Conservation (phyloP, 306 rosid genomes). For the Dalbergia cochinchinensis region DNA sequence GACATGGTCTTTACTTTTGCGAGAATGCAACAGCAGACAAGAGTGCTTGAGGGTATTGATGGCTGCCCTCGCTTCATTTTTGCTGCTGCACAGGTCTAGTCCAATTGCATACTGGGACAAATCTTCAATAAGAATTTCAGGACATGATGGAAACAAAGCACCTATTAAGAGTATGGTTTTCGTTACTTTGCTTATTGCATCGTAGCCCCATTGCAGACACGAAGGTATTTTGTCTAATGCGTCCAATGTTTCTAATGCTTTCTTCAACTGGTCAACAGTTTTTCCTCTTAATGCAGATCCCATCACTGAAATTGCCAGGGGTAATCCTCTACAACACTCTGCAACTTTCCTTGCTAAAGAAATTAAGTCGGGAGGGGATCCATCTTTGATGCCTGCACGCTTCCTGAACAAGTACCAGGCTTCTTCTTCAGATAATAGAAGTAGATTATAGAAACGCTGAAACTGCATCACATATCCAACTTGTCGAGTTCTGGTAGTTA, state of each 20-base stretch:
- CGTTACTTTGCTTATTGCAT: neutral
- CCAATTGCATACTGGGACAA: neutral
- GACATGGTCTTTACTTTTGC: neutral
- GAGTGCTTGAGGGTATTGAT: neutral
- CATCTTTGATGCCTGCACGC: neutral
- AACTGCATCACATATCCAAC: neutral
- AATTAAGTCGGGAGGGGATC: neutral
- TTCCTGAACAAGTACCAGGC: neutral
- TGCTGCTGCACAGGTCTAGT: neutral
- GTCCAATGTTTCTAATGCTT: neutral
- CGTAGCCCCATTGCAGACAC: neutral
- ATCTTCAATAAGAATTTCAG: constrained; percentile 9
- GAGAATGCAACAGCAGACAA: neutral
- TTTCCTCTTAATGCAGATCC: neutral
- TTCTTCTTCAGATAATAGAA: neutral
- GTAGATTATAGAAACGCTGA: neutral
- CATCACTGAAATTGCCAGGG: neutral
- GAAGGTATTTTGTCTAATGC: no score
- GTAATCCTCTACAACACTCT: neutral
- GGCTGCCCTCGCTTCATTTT: neutral
- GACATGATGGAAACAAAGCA: neutral
- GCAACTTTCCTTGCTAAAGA: neutral
- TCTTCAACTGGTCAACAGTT: neutral
- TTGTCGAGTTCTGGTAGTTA: neutral
- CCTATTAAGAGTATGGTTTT: neutral